Evolutionary conservation across 352 stramenopile species (phyloP), one percentile per base, ranked within the genome.

Genomic region (Phytophthora ohioensis): DNA sequence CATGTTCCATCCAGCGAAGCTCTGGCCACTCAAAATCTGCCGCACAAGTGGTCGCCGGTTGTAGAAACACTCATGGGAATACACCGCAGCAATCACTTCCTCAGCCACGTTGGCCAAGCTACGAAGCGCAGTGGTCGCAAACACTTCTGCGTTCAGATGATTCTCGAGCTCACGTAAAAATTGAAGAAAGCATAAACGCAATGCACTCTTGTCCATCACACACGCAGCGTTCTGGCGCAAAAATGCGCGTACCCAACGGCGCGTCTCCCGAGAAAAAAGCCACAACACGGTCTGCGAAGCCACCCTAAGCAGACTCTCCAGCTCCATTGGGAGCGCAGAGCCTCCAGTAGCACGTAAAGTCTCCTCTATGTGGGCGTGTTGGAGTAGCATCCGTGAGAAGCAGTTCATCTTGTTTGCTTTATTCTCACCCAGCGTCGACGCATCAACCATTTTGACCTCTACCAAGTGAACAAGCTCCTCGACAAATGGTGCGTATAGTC

Each of bases 21-120:
- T 76, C 36, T 89, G 81, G 2, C 75, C 71, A 51, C 81, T 71
- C 17, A 91, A 61, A 10, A 91, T 81, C 32, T 86, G 56, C 2
- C 81, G 81, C 52, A 92, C 80, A 9, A 62, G 59, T 36, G 79
- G 73, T 1, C 85, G 75, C 60, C 81, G 83, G 10, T 42, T 41
- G 27, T 84, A 64, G 54, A 85, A 91, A 39, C 62, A 69, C 36
- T 84, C 67, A 61, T 80, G 59, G 30, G 79, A 87, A 60, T 92
- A 92, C 11, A 92, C 81, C 0, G 73, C 80, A 6, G 80, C 79
- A 55, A 90, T 89, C 32, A 91, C 82, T 46, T 92, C 78, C 43
- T 91, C 85, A 2, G 85, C 80, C 17, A 81, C 73, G 15, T 85
- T 82, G 8, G 67, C 59, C n/a, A 91, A 59, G 27, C 51, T 85